Evolutionary conservation across 2,329 filamentous ascomycete species (phyloP), one percentile per base, ranked within the genome.

Genomic region (Fusarium miscanthi): DNA sequence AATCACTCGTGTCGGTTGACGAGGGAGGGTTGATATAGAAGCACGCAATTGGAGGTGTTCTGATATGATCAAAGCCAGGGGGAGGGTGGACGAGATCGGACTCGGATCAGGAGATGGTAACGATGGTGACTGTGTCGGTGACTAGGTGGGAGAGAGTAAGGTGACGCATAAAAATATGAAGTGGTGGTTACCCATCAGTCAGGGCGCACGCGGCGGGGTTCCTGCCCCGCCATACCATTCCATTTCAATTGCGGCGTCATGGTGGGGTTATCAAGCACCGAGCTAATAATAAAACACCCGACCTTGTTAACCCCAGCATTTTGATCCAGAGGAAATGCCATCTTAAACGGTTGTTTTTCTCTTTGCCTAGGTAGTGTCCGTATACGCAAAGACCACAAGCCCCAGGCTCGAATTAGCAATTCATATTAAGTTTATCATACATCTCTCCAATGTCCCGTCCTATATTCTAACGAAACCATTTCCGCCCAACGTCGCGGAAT

Each of bases 131-230:
- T 76, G 69, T 73, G 54, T 67, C 65, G 69, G 66, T 64, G 66
- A 66, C 57, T 38, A 59, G 42, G 60, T 69, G 30, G 65, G 63
- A 52, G 65, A 58, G 63, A 60, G 63, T 75, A 56, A 69, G 73
- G 74, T 76, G 73, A 76, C 72, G 69, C 68, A 74, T 70, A 70
- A 76, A 76, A 71, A 69, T 68, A 59, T 73, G 66, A 65, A 56
- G 58, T 43, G 62, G 66, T 73, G 64, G 70, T 71, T 64, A 45
- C 43, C 66, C 64, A 52, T 69, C 54, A 59, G 33, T 40, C 63
- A 49, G 49, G n/a, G n/a, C 48, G n/a, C 35, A 9, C n/a, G n/a
- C 64, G 64, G 73, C 71, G 73, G 74, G 74, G 73, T 75, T 64
- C 51, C 42, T 75, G 73, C 74, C 74, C 74, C 74, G 73, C 74